Base-by-base conservation (phyloP, 2,329 filamentous ascomycete genomes). In the Paramyrothecium sp. region DNA sequence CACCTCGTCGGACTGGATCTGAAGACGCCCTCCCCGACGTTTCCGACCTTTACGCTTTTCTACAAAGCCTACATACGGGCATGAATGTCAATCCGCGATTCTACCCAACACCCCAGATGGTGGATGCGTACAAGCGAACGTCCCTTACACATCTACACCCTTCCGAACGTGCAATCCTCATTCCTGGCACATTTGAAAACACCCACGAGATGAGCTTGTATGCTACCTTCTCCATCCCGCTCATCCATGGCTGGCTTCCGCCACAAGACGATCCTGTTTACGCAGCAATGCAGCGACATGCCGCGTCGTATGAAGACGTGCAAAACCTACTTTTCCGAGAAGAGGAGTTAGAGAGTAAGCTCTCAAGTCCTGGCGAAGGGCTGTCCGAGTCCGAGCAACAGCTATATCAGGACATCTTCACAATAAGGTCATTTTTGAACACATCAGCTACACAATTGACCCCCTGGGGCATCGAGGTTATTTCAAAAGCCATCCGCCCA, bases 41-140 rank as follows among this genome's bases (percentile, higher is more conserved):
- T 11, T 84, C 88, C 38, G 93, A 97, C 58, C 80, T 99, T 1
- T 96, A 97, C 71, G 81, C 83, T 7, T 99, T 99, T 68, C 78
- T 99, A 2, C 85, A 95, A 56, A 90, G 91, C 49, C 78, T 99
- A 2, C 92, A 97, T 65, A 98, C 93, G 0, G 95, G 95, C 41
- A 97, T 99, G 91, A 99, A 98, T 67, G 94, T 98, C 57, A 99
- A 99, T 63, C 95, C 95, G 2, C 86, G 90, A 20, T 95, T 97
- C 61, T 82, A 96, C 8, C 82, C 91, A 2, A 81, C 78, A 0
- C 69, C 75, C 8, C 77, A 82, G 16, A 72, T 78, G 20, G 68
- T 77, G 30, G 73, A 66, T 55, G 78, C 79, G 2, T 79, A 81
- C 50, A 81, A 79, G 68, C 79, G 75, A 53, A 84, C 76, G 3